Base-by-base conservation (phyloP, 768 basidiomycete genomes). In the Guyanaporus albipodus region DNA sequence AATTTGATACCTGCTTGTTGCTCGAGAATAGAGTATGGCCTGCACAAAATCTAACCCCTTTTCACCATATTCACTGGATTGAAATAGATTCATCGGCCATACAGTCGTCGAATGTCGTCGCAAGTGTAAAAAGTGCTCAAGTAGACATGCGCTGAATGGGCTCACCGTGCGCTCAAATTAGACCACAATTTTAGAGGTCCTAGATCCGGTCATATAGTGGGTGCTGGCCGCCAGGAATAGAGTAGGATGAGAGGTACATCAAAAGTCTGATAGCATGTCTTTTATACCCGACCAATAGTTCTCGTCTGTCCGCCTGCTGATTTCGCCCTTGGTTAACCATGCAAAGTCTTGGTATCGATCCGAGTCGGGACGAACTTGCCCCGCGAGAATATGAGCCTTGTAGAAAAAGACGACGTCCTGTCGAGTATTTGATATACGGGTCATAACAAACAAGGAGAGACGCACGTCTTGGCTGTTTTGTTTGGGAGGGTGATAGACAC, bases 261-360 rank as follows among this genome's bases (percentile, higher is more conserved):
- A 66, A 38, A 67, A 66, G 49, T 90, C 87, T 42, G 89, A 88
- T 50, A 93, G 71, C 66, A 92, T 83, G 62, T 91, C 85, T 66
- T 83, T 86, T 55, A 91, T 72, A 42, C 78, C 77, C 37, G 73
- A 58, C 91, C 91, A 94, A 58, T 92, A 94, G 34, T 76, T 67
- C 54, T 66, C 62, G 43, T 80, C 74, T n/a, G 92, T 82, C 43
- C 75, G 76, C 11, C 75, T 69, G 62, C 83, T 72, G 36, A 97
- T 83, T 72, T 99, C 95, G 62, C 91, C 77, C 68, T 92, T 91
- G 40, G 91, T 95, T 50, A 97, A 72, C 94, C 94, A 98, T 7
- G 91, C 93, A 69, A 89, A 94, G 58, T 89, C 88, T 40, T 73
- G 70, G 50, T 87, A 70, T 18, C 68, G 63, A 52, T 74, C 66